Base-by-base conservation (phyloP, 257 asterid species). In the Petunia axillaris region DNA sequence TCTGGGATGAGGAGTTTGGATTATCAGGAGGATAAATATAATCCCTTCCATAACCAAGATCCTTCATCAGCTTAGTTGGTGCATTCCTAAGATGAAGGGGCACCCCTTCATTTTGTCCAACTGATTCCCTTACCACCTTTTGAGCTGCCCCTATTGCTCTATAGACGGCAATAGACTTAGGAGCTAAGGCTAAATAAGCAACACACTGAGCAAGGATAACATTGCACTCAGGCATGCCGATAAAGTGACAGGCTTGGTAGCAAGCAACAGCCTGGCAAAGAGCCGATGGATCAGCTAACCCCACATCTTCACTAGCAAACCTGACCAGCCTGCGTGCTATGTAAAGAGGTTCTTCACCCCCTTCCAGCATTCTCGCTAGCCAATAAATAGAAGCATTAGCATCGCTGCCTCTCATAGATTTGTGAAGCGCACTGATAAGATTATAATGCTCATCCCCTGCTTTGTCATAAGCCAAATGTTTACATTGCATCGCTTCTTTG, bases 31-130 rank as follows among this genome's bases (percentile, higher is more conserved):
- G 94, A 81, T 91, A 89, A 4, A 90, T 48, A 53, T 93, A 93
- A 35, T 84, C 98, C 81, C 89, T 84, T 3, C 97, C 98, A 74
- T 90, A 93, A 15, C 97, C 96, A 77, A 91, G 81, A 81, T 94
- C 93, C 84, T 91, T 91, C 98, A 94, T 91, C 52, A 94, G 84
- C 92, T 89, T 94, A n/a, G 96, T 93, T 5, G 98, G 93, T 48
- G 98, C 98, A 81, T 94, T 94, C 90, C 98, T 93, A 79, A 93
- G 62, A 78, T 91, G 98, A 65, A 93, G 80, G 6, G 98, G 98
- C 76, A 94, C 97, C 64, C 90, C 87, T 64, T 93, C 93, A 64
- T 94, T 93, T 85, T 86, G 92, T 59, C 98, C 98, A n/a, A 80
- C 93, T 0, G 96, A 93, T 4, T 94, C 97, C 89, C 75, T 89